Evolutionary conservation across 192 early-diverging fungal species (phyloP), one percentile per base, ranked within the genome.

Genomic region (Backusella psychrophila): DNA sequence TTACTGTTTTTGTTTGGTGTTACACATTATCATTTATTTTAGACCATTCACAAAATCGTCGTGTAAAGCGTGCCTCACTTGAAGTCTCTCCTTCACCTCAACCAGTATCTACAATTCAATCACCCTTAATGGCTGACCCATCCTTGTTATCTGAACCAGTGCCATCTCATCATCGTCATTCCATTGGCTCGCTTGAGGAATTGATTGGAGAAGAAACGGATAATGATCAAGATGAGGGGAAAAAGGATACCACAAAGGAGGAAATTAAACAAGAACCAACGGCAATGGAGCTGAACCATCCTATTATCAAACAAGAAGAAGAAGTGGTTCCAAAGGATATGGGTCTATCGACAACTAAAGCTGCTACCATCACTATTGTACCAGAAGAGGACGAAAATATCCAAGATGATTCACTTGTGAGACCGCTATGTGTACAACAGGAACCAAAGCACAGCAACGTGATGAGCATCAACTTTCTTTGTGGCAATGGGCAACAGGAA

Each of bases 401-500:
- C 33, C 35, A 1, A 19, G 29, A 36, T n/a, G 19, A 34, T 21
- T 68, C 71, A 72, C 33, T 34, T 56, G 29, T 72, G 11, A 29
- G 23, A 46, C 69, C 69, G 12, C 1, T 39, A 41, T 71, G 69
- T 29, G 23, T 39, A 44, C 68, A 39, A 36, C 35, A 69, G 38
- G 39, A 39, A 39, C n/a, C 21, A 41, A 39, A 38, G 26, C 70
- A n/a, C 44, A 71, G 34, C 39, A 29, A 75, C 17, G 74, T 75
- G 17, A 75, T 75, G 74, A 75, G 63, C 15, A 75, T 75, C 29
- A 19, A 39, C 12, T 75, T 75, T 42, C 21, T 75, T 39, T 75
- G 74, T 33, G 26, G 44, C 26, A 44, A 17, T 29, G 41, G 26
- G 5, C n/a, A 44, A 71, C 23, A 71, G 12, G 26, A 26, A 7